Percentiles rank a stretch among this genome's conserved stretches.
These are phyloP conservation scores for Calophaca sinica DNA, from an alignment of 306 rosid species.

Conservation along the genomic window DNA sequence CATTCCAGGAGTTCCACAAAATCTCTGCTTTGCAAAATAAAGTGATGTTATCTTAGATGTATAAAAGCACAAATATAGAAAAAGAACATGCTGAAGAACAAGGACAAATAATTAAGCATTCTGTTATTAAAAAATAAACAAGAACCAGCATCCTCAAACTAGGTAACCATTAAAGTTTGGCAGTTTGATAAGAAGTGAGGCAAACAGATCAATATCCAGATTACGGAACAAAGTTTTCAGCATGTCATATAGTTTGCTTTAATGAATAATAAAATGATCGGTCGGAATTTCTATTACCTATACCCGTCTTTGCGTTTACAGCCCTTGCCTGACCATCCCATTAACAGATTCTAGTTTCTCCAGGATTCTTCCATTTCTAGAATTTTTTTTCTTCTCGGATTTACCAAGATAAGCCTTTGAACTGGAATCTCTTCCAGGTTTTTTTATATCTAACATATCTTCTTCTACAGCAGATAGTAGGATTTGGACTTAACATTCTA, in stretches of 20 bases:
- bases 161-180: not conserved
- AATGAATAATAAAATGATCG: not conserved
- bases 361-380: too few relatives aligned
- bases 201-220: not conserved
- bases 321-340: not conserved
- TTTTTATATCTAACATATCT: not conserved
- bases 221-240: constrained; percentile 18
- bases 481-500: not conserved
- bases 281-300: not conserved
- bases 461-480: not conserved
- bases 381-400: too few relatives aligned
- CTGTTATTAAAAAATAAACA: not conserved
- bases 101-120: constrained; percentile 13
- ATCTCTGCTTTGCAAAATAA: constrained; percentile 63
- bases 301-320: not conserved
- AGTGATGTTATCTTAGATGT: constrained; percentile 21
- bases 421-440: not conserved
- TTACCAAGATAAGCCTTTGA: too few relatives aligned
- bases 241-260: constrained; percentile 1
- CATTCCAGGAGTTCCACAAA: constrained; percentile 83
- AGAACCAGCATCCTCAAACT: constrained; percentile 27
- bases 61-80: constrained; percentile 22
- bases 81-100: constrained; percentile 16
- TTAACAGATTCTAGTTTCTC: not conserved
- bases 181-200: constrained; percentile 16